These are phyloP conservation scores for Geum urbanum DNA, from an alignment of 306 rosid genomes.

Conservation along the genomic window DNA sequence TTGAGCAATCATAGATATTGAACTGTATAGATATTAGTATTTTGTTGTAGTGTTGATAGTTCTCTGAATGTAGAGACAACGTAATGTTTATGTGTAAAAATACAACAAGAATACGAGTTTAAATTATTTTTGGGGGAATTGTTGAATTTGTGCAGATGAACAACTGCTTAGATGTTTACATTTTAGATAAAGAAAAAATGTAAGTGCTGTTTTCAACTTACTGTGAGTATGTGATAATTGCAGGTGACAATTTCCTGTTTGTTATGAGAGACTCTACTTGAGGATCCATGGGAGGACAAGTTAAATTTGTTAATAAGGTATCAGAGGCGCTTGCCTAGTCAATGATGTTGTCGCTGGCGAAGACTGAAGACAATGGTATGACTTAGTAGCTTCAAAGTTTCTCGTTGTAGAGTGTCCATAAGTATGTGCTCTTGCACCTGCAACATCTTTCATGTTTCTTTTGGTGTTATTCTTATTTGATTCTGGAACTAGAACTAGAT, in stretches of 20 bases:
- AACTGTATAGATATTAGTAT: background rate
- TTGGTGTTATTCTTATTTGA: constrained; percentile 5
- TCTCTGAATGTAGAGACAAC: background rate
- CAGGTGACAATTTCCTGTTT: constrained; percentile 17
- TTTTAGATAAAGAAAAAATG: background rate
- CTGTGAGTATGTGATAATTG: background rate
- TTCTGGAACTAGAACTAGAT: constrained; percentile 53
- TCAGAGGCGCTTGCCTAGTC: constrained; percentile 62
- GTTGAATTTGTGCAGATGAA: background rate
- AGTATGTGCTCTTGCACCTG: constrained; percentile 18
- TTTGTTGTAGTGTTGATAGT: background rate
- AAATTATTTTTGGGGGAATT: background rate
- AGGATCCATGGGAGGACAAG: constrained; percentile 73
- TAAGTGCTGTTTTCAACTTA: background rate
- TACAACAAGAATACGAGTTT: background rate
- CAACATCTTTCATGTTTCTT: background rate
- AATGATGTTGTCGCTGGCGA: constrained; percentile 38
- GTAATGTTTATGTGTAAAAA: no score
- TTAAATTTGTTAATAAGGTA: constrained; percentile 68
- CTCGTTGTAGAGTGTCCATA: constrained; percentile 8
- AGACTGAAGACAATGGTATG: constrained; percentile 76
- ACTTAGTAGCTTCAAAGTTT: constrained; percentile 8
- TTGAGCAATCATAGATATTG: constrained; percentile 1
- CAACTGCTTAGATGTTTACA: background rate
- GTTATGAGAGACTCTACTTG: constrained; percentile 53